These are phyloP conservation scores for Xylariaceae sp. DNA, from an alignment of 2,329 filamentous ascomycete species.

Conservation along the genomic window DNA sequence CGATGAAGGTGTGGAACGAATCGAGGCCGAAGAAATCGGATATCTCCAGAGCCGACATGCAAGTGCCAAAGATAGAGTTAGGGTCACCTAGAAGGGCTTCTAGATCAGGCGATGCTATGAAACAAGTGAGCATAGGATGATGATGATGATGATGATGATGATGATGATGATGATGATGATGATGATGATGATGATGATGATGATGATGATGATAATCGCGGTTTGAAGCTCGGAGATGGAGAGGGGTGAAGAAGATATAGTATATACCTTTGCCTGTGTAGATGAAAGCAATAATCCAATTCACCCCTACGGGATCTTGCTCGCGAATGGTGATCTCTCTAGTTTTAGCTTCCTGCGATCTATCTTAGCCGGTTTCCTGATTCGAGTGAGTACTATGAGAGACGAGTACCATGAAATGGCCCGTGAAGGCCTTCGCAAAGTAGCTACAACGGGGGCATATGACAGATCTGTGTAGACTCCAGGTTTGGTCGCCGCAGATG, in stretches of 20 bases:
- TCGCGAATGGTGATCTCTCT: background rate
- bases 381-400: background rate
- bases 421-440: constrained; percentile 6
- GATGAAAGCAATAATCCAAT: constrained; percentile 11
- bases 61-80: background rate
- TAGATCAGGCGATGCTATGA: background rate
- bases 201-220: background rate
- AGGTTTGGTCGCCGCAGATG: constrained; percentile 5
- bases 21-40: background rate
- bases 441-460: constrained; percentile 6
- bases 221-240: background rate
- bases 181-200: no score
- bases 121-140: no score
- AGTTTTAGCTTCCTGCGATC: background rate
- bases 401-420: background rate
- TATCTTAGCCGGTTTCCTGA: background rate
- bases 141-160: no score
- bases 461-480: constrained; percentile 14
- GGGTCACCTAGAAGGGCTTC: background rate
- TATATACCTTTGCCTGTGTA: constrained; percentile 6
- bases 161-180: no score
- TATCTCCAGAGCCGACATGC: background rate
- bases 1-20: no score
- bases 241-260: no score
- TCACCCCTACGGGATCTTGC: constrained; percentile 2